Conservation (phyloP, 805 yeast genomes). For the Citeromyces matritensis region DNA sequence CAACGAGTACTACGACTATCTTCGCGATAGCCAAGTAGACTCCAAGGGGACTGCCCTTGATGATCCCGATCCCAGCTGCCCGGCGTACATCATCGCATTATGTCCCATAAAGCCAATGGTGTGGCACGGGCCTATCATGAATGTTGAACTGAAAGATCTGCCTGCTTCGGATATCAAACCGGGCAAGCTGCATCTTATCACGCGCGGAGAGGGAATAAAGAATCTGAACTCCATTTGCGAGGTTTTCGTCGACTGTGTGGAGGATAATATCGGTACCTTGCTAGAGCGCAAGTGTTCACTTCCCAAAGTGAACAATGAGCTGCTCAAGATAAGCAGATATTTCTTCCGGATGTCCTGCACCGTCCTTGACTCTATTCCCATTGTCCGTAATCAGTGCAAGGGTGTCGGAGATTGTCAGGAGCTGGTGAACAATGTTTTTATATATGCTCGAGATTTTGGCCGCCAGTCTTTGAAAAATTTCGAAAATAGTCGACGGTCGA, state of each 20-base stretch:
- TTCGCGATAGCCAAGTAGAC: slow-evolving; percentile 1
- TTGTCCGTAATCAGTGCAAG: slow-evolving; percentile 35
- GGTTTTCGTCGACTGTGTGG: slow-evolving; percentile 40
- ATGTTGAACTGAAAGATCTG: slow-evolving; percentile 28
- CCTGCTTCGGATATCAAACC: slow-evolving; percentile 44
- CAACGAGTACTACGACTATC: slow-evolving; percentile 7
- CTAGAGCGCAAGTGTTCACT: slow-evolving; percentile 59
- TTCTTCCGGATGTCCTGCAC: slow-evolving; percentile 55
- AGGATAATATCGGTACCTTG: slow-evolving; percentile 33
- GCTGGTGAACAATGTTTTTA: slow-evolving; percentile 55
- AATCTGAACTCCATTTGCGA: slow-evolving; percentile 38
- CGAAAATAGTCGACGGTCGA: slow-evolving; percentile 51
- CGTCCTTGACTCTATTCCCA: slow-evolving; percentile 44
- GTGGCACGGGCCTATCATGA: slow-evolving; percentile 76
- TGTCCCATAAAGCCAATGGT: slow-evolving; percentile 75
- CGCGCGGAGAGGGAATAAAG: slow-evolving; percentile 52
- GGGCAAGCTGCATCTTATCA: slow-evolving; percentile 52
- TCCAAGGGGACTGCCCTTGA: slow-evolving; percentile 3
- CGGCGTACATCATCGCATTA: slow-evolving; percentile 54
- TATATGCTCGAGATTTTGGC: slow-evolving; percentile 72
- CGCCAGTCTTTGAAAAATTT: slow-evolving; percentile 51
- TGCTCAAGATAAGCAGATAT: slow-evolving; percentile 46
- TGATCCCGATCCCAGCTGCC: slow-evolving; percentile 7
- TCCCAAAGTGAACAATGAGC: slow-evolving; percentile 56
- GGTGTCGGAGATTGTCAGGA: slow-evolving; percentile 58